Evolutionary conservation across 805 yeast species (phyloP), one percentile per base, ranked within the genome.

Genomic region (Cyberlindnera nakhonratchasimensis): DNA sequence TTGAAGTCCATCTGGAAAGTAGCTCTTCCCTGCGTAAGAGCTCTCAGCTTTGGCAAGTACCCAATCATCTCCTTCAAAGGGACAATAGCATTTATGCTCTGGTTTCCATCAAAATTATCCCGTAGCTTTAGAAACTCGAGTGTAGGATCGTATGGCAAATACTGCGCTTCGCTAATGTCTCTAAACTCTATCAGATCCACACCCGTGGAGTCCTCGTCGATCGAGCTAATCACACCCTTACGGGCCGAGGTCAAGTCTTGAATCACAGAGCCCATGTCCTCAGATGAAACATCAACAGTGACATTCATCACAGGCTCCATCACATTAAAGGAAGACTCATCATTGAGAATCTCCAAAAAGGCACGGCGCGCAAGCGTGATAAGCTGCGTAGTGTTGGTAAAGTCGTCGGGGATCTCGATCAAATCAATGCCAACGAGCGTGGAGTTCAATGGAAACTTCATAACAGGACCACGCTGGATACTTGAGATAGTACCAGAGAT

Each of bases 41-140:
- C 82, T 53, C 98, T 67, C 34, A 93, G 66, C 47, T 76, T 77
- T 10, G 81, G 78, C 45, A 88, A 71, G 60, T 93, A 93, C 0
- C 97, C 96, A 36, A 89, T 76, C 96, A 93, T 89, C 47, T 84
- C 95, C 46, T 82, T 74, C 57, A 93, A 67, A 4, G 99, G 97
- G 0, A 89, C 90, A 38, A 74, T 76, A 0, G 96, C 96, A n/a
- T 67, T 67, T 25, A 93, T 76, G 7, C 74, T 64, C 63, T 86
- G 79, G 28, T 39, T 34, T 2, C 53, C 51, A 6, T 51, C 52
- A 40, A 51, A 51, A 16, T 44, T 37, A 18, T 63, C 65, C 0
- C 40, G 33, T 9, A 37, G 35, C 11, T 49, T 50, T 12, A 49
- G 37, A 8, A 59, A 42, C 37, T 54, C 66, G 61, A 77, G 55